Conservation (phyloP, 495 filamentous ascomycete species). For the Bombardia bombarda region DNA sequence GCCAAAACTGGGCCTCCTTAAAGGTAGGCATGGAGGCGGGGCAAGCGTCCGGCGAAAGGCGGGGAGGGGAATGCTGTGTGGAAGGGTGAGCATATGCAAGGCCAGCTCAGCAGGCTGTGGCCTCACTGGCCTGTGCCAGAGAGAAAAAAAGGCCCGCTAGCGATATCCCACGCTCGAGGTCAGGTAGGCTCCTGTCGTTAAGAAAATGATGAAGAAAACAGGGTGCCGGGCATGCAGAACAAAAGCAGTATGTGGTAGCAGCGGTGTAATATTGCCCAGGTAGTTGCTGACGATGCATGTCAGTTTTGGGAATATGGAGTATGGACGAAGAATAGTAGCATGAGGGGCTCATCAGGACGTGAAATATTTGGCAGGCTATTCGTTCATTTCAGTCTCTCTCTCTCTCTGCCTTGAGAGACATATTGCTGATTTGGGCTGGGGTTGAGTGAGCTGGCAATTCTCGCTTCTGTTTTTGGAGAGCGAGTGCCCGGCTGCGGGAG, state of each 20-base stretch:
- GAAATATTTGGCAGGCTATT: too few species aligned
- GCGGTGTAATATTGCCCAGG: neutral
- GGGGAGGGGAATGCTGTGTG: conserved; percentile 19
- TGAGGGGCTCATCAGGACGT: too few species aligned
- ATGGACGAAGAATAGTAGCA: too few species aligned
- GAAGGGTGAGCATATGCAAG: conserved; percentile 28
- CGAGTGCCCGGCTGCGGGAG: too few species aligned
- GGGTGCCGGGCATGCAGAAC: neutral
- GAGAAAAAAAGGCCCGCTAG: conserved; percentile 2
- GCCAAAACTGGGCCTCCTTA: conserved; percentile 15
- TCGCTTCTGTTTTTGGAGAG: too few species aligned
- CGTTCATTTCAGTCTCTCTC: too few species aligned
- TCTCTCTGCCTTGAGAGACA: too few species aligned
- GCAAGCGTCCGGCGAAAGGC: conserved; percentile 13
- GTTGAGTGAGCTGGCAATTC: too few species aligned
- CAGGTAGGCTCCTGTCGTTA: neutral
- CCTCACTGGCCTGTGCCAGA: too few species aligned
- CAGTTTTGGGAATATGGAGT: conserved; percentile 9
- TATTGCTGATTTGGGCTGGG: too few species aligned
- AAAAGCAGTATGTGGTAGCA: neutral
- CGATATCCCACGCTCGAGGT: neutral
- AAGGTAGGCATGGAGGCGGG: too few species aligned
- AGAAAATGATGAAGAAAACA: neutral
- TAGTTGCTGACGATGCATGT: conserved; percentile 8
- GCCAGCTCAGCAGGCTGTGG: conserved; percentile 26